Percentiles rank a stretch among this genome's conserved stretches.
Evolutionary conservation across 2,329 filamentous ascomycete genomes (phyloP).

Genomic region (Claviceps arundinis): DNA sequence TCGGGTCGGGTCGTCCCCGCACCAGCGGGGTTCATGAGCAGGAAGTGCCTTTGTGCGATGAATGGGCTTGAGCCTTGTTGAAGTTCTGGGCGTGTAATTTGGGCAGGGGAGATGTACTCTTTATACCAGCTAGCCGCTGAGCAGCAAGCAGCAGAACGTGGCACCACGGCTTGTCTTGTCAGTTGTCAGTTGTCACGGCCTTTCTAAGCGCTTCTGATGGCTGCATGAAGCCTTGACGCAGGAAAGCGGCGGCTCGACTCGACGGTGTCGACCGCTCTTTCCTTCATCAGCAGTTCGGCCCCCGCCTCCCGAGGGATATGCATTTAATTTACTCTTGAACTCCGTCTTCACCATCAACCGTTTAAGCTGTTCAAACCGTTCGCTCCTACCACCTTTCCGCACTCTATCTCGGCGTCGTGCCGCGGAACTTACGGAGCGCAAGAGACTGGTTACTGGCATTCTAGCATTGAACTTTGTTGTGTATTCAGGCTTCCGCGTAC

Average conservation of each 20-base stretch:
- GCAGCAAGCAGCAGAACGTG: constrained; percentile 1
- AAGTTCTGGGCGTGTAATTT: too few relatives aligned
- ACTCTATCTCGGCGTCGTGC: background rate
- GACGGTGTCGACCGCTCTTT: constrained; percentile 1
- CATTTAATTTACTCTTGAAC: background rate
- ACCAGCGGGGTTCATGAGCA: too few relatives aligned
- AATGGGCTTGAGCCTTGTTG: too few relatives aligned
- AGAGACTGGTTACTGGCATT: too few relatives aligned
- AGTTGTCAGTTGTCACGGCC: background rate
- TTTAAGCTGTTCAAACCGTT: too few relatives aligned
- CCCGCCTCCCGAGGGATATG: background rate
- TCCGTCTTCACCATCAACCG: background rate
- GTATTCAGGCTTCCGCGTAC: too few relatives aligned
- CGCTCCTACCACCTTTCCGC: background rate
- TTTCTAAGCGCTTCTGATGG: background rate
- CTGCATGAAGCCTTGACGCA: background rate
- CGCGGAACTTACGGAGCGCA: background rate
- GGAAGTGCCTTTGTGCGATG: too few relatives aligned
- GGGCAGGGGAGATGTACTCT: too few relatives aligned
- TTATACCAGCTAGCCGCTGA: too few relatives aligned
- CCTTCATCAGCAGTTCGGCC: background rate
- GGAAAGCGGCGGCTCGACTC: background rate
- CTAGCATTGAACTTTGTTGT: too few relatives aligned
- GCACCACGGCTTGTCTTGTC: constrained; percentile 1
- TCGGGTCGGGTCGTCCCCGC: too few relatives aligned